phyloP scores from a whole-genome alignment of 202 grass and related monocot genomes.

The Elaeis oleifera region DNA sequence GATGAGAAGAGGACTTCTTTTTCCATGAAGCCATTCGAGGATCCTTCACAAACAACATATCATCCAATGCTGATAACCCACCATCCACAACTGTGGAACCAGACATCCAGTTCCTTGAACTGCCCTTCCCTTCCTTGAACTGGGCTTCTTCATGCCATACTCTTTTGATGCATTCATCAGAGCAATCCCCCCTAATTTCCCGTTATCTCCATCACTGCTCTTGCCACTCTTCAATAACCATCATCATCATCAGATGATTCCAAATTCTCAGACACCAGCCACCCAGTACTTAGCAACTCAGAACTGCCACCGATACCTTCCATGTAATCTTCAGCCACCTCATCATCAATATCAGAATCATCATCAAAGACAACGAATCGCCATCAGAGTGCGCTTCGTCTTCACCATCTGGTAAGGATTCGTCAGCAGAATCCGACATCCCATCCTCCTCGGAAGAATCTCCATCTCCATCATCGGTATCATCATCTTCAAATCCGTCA shows the following conservation, averaged over 20 bases:
- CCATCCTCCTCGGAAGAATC: constrained; percentile 13
- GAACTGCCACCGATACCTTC: constrained; percentile 51
- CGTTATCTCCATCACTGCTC: background rate
- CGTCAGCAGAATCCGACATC: background rate
- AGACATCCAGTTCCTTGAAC: constrained; percentile 6
- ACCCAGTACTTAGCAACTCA: constrained; percentile 41
- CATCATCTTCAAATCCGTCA: constrained; percentile 21
- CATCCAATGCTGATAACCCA: constrained; percentile 33
- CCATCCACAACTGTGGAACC: constrained; percentile 28
- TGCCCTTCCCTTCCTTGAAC: constrained; percentile 32
- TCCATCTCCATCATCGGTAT: constrained; percentile 25
- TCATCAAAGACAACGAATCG: constrained; percentile 11
- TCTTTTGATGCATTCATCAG: constrained; percentile 55
- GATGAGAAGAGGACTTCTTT: constrained; percentile 41
- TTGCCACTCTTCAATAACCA: constrained; percentile 31
- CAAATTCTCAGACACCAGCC: constrained; percentile 33
- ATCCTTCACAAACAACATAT: constrained; percentile 59
- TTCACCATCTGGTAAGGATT: constrained; percentile 18
- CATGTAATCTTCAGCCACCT: constrained; percentile 68
- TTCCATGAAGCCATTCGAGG: constrained; percentile 23
- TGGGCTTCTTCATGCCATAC: constrained; percentile 65
- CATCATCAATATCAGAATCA: constrained; percentile 41
- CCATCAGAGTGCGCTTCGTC: constrained; percentile 2
- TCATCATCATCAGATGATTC: constrained; percentile 51
- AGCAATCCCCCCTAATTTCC: constrained; percentile 44